Evolutionary conservation across 257 asterid species (phyloP).

Genomic region (Solanum pimpinellifolium): DNA sequence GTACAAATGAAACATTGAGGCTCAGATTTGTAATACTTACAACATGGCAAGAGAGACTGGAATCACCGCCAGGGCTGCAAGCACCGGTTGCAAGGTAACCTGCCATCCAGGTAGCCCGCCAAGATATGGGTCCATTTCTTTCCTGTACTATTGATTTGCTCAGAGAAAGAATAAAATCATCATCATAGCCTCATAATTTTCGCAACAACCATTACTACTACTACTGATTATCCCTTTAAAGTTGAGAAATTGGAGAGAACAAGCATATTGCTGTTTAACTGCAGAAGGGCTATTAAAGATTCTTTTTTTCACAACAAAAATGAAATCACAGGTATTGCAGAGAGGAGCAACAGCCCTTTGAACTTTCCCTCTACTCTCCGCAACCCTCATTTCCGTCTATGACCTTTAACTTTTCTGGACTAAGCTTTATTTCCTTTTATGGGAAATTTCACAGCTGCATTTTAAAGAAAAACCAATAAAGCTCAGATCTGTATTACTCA

Average conservation of each 20-base stretch:
- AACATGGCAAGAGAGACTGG: neutral
- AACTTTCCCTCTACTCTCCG: neutral
- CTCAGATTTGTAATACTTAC: neutral
- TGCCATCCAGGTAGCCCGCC: neutral
- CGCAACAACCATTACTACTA: neutral
- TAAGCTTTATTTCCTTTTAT: neutral
- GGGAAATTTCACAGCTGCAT: neutral
- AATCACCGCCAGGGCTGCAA: neutral
- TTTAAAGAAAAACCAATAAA: neutral
- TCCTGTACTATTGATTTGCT: neutral
- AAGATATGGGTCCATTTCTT: neutral
- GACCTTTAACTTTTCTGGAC: neutral
- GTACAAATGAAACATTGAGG: neutral
- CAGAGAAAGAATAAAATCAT: neutral
- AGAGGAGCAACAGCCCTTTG: neutral
- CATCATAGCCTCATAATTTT: neutral
- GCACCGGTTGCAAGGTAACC: neutral
- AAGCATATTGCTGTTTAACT: neutral
- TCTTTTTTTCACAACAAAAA: neutral
- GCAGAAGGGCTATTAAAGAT: neutral
- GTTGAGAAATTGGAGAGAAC: neutral
- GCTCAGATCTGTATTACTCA: neutral
- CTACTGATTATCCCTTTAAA: neutral
- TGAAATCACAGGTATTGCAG: neutral
- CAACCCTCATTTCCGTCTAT: neutral